Conservation (phyloP, 129 eudicot species). For the Tagetes erecta region DNA sequence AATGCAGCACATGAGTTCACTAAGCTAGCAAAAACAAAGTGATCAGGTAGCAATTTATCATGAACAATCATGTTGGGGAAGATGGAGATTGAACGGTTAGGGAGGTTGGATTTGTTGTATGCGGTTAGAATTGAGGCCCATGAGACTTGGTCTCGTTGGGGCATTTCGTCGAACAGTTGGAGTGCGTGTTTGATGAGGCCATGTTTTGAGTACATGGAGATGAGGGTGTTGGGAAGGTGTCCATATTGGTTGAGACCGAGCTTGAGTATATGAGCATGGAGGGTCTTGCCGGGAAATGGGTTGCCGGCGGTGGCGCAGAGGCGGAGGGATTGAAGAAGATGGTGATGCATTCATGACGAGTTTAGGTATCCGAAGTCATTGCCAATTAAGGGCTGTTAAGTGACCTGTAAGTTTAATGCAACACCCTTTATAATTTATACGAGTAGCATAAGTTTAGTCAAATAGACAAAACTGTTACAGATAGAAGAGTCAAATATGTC, state of each 20-base stretch:
- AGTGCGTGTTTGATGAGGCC: conserved; percentile 53
- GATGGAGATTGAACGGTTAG: conserved; percentile 44
- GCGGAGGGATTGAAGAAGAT: conserved; percentile 50
- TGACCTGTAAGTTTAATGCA: too few species aligned
- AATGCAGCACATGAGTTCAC: conserved; percentile 71
- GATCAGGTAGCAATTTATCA: conserved; percentile 61
- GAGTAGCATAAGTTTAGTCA: too few species aligned
- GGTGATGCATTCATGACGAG: conserved; percentile 58
- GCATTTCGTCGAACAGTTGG: conserved; percentile 86
- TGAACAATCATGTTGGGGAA: conserved; percentile 42
- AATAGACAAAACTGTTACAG: too few species aligned
- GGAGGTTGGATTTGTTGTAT: conserved; percentile 58
- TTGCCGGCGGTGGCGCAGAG: conserved; percentile 50
- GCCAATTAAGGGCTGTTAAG: too few species aligned
- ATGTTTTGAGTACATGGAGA: conserved; percentile 58
- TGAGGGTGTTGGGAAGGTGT: conserved; percentile 53
- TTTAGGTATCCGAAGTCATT: conserved; percentile 14
- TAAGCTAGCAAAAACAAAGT: conserved; percentile 67
- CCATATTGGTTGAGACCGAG: conserved; percentile 45
- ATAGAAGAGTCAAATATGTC: too few species aligned
- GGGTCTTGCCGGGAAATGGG: conserved; percentile 54
- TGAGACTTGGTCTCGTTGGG: conserved; percentile 58
- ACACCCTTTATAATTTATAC: too few species aligned
- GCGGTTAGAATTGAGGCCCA: conserved; percentile 89
- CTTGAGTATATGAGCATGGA: conserved; percentile 71